Conservation (phyloP, 768 basidiomycete genomes). For the Russula sp. region DNA sequence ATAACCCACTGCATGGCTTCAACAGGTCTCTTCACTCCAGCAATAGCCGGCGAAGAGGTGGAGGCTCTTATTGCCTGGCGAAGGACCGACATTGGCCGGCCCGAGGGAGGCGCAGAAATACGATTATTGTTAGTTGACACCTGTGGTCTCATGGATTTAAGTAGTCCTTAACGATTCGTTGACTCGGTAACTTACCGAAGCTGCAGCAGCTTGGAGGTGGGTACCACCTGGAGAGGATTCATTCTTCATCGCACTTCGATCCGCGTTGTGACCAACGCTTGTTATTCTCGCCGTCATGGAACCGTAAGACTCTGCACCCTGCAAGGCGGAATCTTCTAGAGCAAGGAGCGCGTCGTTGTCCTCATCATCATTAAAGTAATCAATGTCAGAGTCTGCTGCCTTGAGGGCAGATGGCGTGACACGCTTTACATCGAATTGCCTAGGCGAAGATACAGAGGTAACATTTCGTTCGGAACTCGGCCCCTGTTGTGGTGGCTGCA, state of each 20-base stretch:
- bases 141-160: conserved; percentile 4
- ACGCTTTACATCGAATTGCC: background rate
- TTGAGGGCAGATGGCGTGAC: background rate
- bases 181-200: background rate
- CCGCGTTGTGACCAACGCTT: background rate
- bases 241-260: background rate
- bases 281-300: background rate
- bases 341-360: conserved; percentile 10
- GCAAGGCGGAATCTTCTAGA: background rate
- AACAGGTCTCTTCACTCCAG: conserved; percentile 20
- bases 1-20: conserved; percentile 17
- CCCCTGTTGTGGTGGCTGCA: conserved; percentile 1
- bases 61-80: conserved; percentile 14
- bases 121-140: background rate
- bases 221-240: background rate
- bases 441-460: background rate
- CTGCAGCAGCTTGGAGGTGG: background rate
- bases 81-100: background rate
- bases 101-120: background rate
- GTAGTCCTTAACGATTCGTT: background rate
- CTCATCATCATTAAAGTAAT: conserved; percentile 26
- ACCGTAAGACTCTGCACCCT: background rate
- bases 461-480: background rate
- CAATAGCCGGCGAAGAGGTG: background rate
- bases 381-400: conserved; percentile 15